Evolutionary conservation across 2,329 filamentous ascomycete genomes (phyloP).

Genomic region (Sporothrix protearum): DNA sequence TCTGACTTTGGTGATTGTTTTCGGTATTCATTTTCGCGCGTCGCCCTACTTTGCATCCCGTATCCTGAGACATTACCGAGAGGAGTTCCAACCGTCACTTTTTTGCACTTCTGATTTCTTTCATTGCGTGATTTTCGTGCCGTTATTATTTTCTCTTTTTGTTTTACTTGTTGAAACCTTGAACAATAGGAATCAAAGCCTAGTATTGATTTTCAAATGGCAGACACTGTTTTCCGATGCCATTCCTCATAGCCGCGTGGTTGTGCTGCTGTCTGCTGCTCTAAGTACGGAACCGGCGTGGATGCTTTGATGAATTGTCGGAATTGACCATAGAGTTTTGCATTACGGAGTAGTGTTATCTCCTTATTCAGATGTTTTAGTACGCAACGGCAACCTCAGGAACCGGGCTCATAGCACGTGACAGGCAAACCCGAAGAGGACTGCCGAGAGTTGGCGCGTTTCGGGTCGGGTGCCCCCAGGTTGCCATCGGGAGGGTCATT

Average conservation of each 20-base stretch:
- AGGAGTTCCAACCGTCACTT: not conserved
- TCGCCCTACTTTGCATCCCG: not conserved
- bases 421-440: not conserved
- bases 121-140: not conserved
- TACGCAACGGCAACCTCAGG: too few relatives aligned
- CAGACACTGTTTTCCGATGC: not conserved
- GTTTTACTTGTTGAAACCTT: not conserved
- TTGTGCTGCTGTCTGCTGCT: not conserved
- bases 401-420: not conserved
- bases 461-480: constrained; percentile 13
- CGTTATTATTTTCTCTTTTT: not conserved
- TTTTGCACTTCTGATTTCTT: not conserved
- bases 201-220: not conserved
- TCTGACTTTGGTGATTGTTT: not conserved
- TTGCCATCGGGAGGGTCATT: not conserved
- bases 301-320: not conserved
- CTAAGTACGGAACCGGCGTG: not conserved
- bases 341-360: too few relatives aligned
- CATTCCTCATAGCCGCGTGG: not conserved
- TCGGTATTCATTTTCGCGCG: not conserved
- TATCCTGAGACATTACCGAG: not conserved
- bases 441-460: constrained; percentile 7
- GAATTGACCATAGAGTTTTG: not conserved
- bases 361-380: too few relatives aligned
- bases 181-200: not conserved